Conservation (phyloP, 192 early-diverging fungal genomes). For the Coemansia sp. region DNA sequence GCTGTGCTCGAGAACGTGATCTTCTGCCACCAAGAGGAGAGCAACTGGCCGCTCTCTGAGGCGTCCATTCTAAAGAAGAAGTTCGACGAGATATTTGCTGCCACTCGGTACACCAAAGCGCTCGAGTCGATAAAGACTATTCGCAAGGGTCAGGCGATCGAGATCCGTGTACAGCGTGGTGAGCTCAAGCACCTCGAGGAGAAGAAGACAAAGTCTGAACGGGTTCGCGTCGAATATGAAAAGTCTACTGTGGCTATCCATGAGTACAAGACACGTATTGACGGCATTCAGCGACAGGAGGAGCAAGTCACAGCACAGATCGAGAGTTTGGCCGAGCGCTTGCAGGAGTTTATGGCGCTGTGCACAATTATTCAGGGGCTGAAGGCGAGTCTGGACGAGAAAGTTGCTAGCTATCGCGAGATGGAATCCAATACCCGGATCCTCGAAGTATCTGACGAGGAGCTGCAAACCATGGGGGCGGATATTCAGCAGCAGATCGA, state of each 20-base stretch:
- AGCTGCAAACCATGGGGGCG: conserved; percentile 59
- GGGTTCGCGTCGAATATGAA: conserved; percentile 51
- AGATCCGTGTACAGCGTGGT: conserved; percentile 62
- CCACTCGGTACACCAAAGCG: conserved; percentile 90
- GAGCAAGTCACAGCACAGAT: conserved; percentile 50
- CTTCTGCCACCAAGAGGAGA: conserved; percentile 99
- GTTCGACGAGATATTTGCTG: conserved; percentile 98
- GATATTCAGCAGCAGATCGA: conserved; percentile 36
- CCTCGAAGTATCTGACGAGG: conserved; percentile 57
- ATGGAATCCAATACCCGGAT: conserved; percentile 43
- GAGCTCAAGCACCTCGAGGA: conserved; percentile 66
- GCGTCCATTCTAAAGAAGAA: conserved; percentile 84
- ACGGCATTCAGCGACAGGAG: conserved; percentile 44
- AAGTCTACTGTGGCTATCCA: conserved; percentile 51
- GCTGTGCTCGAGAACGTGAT: conserved; percentile 97
- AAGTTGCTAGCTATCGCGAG: conserved; percentile 47
- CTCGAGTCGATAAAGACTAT: conserved; percentile 78
- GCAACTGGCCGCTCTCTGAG: conserved; percentile 95
- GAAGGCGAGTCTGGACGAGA: conserved; percentile 37
- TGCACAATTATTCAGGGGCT: conserved; percentile 43
- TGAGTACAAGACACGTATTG: conserved; percentile 39
- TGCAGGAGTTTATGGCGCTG: conserved; percentile 48
- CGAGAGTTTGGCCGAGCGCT: conserved; percentile 46
- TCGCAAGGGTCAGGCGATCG: conserved; percentile 65
- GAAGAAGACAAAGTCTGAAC: conserved; percentile 72